phyloP scores from a whole-genome alignment of 2,329 filamentous ascomycete species.

The Verticillium alfalfae region DNA sequence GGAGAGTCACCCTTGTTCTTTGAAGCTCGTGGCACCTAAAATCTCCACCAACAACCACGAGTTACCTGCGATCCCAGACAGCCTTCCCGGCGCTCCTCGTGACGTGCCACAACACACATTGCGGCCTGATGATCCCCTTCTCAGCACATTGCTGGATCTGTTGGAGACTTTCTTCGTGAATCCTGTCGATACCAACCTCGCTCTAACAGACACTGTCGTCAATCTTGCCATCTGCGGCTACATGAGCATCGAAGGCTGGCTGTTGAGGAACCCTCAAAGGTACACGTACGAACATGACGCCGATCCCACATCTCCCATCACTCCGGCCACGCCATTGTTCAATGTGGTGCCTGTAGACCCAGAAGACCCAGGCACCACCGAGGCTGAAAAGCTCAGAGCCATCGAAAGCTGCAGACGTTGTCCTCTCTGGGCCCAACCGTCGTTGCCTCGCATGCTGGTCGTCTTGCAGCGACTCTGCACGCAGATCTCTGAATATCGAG shows the following conservation, averaged over 20 bases:
- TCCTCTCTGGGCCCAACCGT: slow-evolving; percentile 46
- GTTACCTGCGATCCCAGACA: slow-evolving; percentile 48
- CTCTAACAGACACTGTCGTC: slow-evolving; percentile 76
- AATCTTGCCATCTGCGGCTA: slow-evolving; percentile 80
- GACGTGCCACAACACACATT: slow-evolving; percentile 58
- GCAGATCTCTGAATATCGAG: slow-evolving; percentile 57
- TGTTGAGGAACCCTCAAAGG: slow-evolving; percentile 65
- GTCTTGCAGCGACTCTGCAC: slow-evolving; percentile 56
- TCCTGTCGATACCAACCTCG: slow-evolving; percentile 84
- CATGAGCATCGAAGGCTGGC: slow-evolving; percentile 84
- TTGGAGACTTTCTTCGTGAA: slow-evolving; percentile 83
- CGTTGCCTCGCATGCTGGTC: slow-evolving; percentile 47
- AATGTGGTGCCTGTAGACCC: slow-evolving; percentile 2
- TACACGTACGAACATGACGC: slow-evolving; percentile 47
- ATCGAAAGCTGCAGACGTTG: slow-evolving; percentile 47
- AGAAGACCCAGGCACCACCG: slow-evolving; percentile 26
- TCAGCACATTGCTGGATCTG: slow-evolving; percentile 63
- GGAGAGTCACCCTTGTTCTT: slow-evolving; percentile 69
- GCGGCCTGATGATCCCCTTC: slow-evolving; percentile 55
- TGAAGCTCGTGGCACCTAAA: slow-evolving; percentile 60
- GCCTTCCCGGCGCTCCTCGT: slow-evolving; percentile 54
- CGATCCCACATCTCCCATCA: slow-evolving; percentile 14
- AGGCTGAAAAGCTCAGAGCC: slow-evolving; percentile 37
- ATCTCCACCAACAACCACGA: slow-evolving; percentile 51
- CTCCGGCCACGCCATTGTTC: neutral